Evolutionary conservation across 257 asterid species (phyloP).

Genomic region (Fraxinus americana): DNA sequence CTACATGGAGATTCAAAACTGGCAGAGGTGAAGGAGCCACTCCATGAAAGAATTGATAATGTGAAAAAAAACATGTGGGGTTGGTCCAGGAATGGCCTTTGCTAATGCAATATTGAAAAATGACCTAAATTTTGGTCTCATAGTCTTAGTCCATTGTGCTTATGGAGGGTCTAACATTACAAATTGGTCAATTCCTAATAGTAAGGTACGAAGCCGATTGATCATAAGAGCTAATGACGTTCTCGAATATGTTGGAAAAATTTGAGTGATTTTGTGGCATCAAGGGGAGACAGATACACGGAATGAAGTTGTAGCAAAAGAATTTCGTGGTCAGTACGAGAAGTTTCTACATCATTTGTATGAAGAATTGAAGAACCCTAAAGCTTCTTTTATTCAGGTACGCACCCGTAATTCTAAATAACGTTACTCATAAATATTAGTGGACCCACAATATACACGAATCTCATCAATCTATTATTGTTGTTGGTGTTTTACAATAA

Average conservation of each 20-base stretch:
- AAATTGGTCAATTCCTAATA: constrained; percentile 29
- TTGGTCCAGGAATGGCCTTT: constrained; percentile 55
- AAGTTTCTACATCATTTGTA: constrained; percentile 1
- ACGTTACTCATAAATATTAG: no score
- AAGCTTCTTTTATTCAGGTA: constrained; percentile 23
- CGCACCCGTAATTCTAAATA: no score
- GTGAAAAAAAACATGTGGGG: constrained; percentile 32
- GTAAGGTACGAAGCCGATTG: constrained; percentile 8
- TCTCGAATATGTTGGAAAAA: constrained; percentile 27
- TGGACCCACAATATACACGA: no score
- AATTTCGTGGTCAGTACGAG: background rate
- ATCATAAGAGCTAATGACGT: constrained; percentile 31
- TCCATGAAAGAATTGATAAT: constrained; percentile 37
- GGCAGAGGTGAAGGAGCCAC: constrained; percentile 49
- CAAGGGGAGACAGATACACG: constrained; percentile 45
- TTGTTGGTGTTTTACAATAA: background rate
- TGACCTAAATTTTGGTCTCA: constrained; percentile 17
- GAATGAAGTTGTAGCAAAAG: background rate
- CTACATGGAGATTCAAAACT: constrained; percentile 20
- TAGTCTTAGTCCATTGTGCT: constrained; percentile 53
- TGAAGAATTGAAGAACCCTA: background rate
- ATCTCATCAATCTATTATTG: background rate
- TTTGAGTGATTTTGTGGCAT: constrained; percentile 43
- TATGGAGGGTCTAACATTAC: constrained; percentile 36
- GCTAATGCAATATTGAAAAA: constrained; percentile 31